Evolutionary conservation across 2,329 filamentous ascomycete genomes (phyloP).

Genomic region (Fusarium nelsonii): DNA sequence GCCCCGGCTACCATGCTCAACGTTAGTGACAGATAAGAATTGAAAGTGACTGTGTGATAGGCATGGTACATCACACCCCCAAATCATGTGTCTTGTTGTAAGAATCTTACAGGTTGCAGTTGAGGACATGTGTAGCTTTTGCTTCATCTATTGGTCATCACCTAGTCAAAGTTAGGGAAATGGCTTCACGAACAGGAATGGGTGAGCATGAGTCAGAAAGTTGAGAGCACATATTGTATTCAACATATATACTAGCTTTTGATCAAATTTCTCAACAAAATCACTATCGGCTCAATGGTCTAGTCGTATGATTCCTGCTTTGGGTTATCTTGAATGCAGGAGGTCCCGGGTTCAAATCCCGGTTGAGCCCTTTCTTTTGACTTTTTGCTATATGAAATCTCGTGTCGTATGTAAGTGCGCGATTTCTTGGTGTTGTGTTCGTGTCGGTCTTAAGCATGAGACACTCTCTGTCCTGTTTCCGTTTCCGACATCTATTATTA

Average conservation of each 20-base stretch:
- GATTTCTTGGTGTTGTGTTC: background rate
- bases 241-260: accelerated
- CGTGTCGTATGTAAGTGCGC: background rate
- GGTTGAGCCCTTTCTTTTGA: conserved; percentile 41
- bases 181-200: background rate
- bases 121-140: background rate
- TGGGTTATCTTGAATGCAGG: conserved; percentile 48
- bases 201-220: background rate
- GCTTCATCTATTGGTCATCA: too few species aligned
- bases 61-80: too few species aligned
- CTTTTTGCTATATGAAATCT: background rate
- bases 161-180: background rate
- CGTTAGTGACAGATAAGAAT: too few species aligned
- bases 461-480: too few species aligned
- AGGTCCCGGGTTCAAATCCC: conserved; percentile 62
- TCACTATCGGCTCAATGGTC: conserved; percentile 23
- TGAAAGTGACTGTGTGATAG: too few species aligned
- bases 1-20: too few species aligned
- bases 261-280: accelerated
- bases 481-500: too few species aligned
- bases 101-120: background rate
- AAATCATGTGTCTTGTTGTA: too few species aligned
- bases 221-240: accelerated
- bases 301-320: conserved; percentile 40
- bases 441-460: background rate